Evolutionary conservation across 768 basidiomycete species (phyloP).

Genomic region (Hortiboletus campestris): DNA sequence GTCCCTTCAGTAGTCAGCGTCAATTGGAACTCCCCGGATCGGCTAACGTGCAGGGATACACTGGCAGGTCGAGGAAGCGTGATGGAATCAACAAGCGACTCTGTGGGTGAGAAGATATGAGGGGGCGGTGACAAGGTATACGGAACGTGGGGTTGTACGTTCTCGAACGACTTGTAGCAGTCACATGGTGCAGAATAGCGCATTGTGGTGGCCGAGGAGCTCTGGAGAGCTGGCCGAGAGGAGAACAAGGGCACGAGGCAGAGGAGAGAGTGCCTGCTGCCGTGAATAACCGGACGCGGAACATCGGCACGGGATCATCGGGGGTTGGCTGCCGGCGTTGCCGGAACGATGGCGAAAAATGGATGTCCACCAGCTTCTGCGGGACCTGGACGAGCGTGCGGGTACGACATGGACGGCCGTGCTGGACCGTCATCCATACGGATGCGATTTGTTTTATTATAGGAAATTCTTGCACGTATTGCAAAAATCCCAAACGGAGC

Average conservation of each 20-base stretch:
- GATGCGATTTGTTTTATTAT: conserved; percentile 16
- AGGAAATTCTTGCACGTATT: conserved; percentile 12
- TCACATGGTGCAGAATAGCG: not conserved
- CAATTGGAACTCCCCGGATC: conserved; percentile 18
- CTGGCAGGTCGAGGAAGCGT: conserved; percentile 4
- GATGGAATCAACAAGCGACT: conserved; percentile 6
- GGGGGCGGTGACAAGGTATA: not conserved
- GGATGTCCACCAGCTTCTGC: conserved; percentile 14
- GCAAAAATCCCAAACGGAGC: conserved; percentile 24
- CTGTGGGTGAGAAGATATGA: conserved; percentile 6
- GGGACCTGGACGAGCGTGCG: conserved; percentile 16
- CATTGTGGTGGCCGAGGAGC: not conserved
- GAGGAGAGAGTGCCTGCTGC: not conserved
- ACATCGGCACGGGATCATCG: conserved; percentile 23
- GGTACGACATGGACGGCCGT: conserved; percentile 21
- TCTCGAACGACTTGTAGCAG: not conserved
- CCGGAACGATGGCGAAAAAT: conserved; percentile 12
- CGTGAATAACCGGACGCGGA: conserved; percentile 22
- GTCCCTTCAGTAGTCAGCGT: not conserved
- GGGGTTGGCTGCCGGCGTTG: conserved; percentile 2
- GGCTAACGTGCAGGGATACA: conserved; percentile 15
- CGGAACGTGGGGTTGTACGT: not conserved
- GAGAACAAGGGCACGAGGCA: conserved; percentile 1
- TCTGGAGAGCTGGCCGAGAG: not conserved
- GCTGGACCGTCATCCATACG: conserved; percentile 11